phyloP scores from a whole-genome alignment of 768 basidiomycete genomes.

The Boletellus sp. region DNA sequence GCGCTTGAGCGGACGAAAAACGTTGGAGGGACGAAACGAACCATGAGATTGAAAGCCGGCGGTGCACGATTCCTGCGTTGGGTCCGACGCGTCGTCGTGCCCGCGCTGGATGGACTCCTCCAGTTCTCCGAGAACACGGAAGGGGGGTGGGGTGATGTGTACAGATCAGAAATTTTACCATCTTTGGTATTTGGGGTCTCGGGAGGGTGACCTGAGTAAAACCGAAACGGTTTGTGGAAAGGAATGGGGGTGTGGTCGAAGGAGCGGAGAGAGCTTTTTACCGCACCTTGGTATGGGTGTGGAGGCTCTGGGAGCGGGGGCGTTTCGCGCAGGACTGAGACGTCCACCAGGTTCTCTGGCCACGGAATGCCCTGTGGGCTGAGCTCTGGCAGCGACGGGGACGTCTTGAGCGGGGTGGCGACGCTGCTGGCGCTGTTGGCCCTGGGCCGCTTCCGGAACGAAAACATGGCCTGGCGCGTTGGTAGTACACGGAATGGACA shows the following conservation, averaged over 20 bases:
- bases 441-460: conserved; percentile 62
- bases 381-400: conserved; percentile 78
- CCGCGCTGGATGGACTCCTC: conserved; percentile 37
- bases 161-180: conserved; percentile 63
- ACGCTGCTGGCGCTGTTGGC: conserved; percentile 39
- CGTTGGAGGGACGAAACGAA: conserved; percentile 27
- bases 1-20: conserved; percentile 2
- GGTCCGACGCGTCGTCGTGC: conserved; percentile 46
- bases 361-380: conserved; percentile 73
- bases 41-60: conserved; percentile 87
- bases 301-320: conserved; percentile 27
- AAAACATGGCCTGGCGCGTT: conserved; percentile 52
- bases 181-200: conserved; percentile 31
- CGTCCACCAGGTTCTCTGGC: conserved; percentile 80
- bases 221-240: conserved; percentile 82
- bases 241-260: conserved; percentile 53
- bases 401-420: conserved; percentile 54
- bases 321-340: conserved; percentile 56
- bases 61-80: conserved; percentile 64
- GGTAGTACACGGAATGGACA: conserved; percentile 22
- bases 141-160: conserved; percentile 57
- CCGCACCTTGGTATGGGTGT: conserved; percentile 58
- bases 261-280: conserved; percentile 61
- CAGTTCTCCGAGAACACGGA: conserved; percentile 61
- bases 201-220: conserved; percentile 36